Evolutionary conservation across 805 yeast genomes (phyloP).

Genomic region (Metschnikowia vanudenii): DNA sequence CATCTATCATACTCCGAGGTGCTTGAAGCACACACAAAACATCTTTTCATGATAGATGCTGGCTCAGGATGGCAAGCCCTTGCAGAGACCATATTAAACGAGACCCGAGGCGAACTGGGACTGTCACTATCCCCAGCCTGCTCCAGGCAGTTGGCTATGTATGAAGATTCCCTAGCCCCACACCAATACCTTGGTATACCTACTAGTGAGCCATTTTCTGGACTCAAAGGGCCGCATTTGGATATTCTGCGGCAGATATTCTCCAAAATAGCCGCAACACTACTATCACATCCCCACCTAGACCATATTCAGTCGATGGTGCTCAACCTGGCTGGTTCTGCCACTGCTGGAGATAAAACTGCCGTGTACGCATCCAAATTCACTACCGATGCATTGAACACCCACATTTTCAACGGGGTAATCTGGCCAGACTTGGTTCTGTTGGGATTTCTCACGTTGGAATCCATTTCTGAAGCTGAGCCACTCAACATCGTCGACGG

Average conservation of each 20-base stretch:
- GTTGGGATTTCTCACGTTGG: slow-evolving; percentile 26
- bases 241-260: slow-evolving; percentile 20
- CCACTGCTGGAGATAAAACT: neutral
- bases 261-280: slow-evolving; percentile 28
- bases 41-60: slow-evolving; percentile 66
- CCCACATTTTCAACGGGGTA: slow-evolving; percentile 65
- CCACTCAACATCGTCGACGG: slow-evolving; percentile 18
- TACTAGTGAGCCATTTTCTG: slow-evolving; percentile 26
- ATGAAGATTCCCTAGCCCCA: slow-evolving; percentile 30
- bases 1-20: slow-evolving; percentile 36
- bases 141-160: slow-evolving; percentile 25
- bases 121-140: neutral
- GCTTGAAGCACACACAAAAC: slow-evolving; percentile 25
- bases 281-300: slow-evolving; percentile 79
- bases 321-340: slow-evolving; percentile 64
- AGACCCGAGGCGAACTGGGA: neutral
- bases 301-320: slow-evolving; percentile 75
- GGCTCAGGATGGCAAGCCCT: slow-evolving; percentile 70
- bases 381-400: slow-evolving; percentile 52
- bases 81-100: slow-evolving; percentile 31
- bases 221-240: slow-evolving; percentile 12
- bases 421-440: slow-evolving; percentile 75
- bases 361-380: slow-evolving; percentile 46
- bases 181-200: slow-evolving; percentile 26
- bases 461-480: slow-evolving; percentile 14